Conservation (phyloP, 164 flowering plant genomes). For the Kingdonia uniflora region DNA sequence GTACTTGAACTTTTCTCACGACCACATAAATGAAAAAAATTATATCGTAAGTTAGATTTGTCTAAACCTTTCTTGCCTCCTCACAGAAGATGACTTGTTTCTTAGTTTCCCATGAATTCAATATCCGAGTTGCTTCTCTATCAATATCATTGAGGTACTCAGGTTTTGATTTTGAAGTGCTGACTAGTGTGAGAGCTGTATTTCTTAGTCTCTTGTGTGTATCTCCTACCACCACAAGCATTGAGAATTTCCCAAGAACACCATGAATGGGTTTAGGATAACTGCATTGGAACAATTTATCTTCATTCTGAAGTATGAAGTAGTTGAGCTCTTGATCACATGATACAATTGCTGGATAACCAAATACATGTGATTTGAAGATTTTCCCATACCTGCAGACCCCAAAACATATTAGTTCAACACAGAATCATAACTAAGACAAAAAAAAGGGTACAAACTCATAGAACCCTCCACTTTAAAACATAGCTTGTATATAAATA, state of each 20-base stretch:
- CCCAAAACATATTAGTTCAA: neutral
- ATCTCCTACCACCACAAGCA: constrained; percentile 58
- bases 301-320: constrained; percentile 65
- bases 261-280: constrained; percentile 58
- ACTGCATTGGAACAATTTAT: constrained; percentile 46
- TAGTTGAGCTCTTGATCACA: constrained; percentile 51
- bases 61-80: constrained; percentile 47
- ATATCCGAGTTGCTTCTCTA: constrained; percentile 17
- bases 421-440: too few species aligned
- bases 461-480: too few species aligned
- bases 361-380: constrained; percentile 57
- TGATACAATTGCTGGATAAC: constrained; percentile 51
- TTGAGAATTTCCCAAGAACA: constrained; percentile 46
- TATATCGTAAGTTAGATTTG: neutral
- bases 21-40: too few species aligned
- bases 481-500: too few species aligned
- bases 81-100: constrained; percentile 29
- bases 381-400: constrained; percentile 62
- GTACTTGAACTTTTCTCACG: too few species aligned
- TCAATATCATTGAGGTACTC: constrained; percentile 39
- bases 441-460: too few species aligned
- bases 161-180: constrained; percentile 34
- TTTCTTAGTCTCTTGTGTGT: constrained; percentile 44
- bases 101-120: constrained; percentile 40
- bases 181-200: constrained; percentile 36